Conservation (phyloP, 805 yeast species). For the Suhomyces tanzawaensis region DNA sequence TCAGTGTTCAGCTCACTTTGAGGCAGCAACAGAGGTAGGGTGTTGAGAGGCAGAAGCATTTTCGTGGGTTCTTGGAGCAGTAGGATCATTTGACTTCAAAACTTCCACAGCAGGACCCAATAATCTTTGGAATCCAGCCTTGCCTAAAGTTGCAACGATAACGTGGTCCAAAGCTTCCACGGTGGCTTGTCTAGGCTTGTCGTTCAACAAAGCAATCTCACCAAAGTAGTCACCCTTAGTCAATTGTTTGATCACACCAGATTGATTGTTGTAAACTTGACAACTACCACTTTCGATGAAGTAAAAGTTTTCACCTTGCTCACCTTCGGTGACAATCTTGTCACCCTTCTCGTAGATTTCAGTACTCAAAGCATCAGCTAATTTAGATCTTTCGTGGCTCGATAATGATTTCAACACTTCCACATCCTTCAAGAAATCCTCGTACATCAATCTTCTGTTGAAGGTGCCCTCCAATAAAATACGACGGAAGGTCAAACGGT, state of each 20-base stretch:
- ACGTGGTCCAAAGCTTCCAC: slow-evolving; percentile 73
- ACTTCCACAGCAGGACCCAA: slow-evolving; percentile 93
- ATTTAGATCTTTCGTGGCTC: slow-evolving; percentile 78
- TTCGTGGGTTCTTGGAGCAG: slow-evolving; percentile 1
- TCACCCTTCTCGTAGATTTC: slow-evolving; percentile 69
- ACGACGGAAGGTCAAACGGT: slow-evolving; percentile 87
- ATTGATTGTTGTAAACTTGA: slow-evolving; percentile 60
- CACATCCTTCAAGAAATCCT: slow-evolving; percentile 80
- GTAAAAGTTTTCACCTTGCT: slow-evolving; percentile 47
- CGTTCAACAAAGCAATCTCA: slow-evolving; percentile 89
- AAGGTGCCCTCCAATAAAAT: slow-evolving; percentile 88
- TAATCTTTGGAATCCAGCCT: slow-evolving; percentile 89
- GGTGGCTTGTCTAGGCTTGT: slow-evolving; percentile 91
- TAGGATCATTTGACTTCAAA: slow-evolving; percentile 80
- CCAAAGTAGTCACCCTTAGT: slow-evolving; percentile 92
- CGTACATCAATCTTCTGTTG: slow-evolving; percentile 87
- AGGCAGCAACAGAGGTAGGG: neutral
- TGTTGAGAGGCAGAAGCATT: neutral
- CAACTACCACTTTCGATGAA: slow-evolving; percentile 74
- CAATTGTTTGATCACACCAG: slow-evolving; percentile 59
- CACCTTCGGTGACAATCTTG: slow-evolving; percentile 82
- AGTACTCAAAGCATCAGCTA: slow-evolving; percentile 92
- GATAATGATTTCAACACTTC: slow-evolving; percentile 74
- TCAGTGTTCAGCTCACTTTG: neutral
- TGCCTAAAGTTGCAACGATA: slow-evolving; percentile 88